A percentile compares a stretch with the other conserved stretches of the same genome.
Conservation (phyloP, 768 basidiomycete genomes). For the Plicaturopsis crispa region DNA sequence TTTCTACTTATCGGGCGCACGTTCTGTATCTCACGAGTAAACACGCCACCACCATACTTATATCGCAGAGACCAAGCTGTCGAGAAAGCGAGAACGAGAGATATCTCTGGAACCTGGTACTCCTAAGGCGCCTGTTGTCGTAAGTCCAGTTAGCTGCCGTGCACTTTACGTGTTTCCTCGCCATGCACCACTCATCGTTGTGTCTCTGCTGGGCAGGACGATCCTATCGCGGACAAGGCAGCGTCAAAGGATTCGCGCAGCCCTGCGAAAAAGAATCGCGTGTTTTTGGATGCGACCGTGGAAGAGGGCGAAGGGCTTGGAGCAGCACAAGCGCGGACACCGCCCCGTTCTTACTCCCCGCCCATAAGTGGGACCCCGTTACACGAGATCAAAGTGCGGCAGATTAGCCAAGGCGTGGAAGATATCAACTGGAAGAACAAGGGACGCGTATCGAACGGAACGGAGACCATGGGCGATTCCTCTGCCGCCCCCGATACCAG, state of each 20-base stretch:
- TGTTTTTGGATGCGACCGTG: conserved; percentile 50
- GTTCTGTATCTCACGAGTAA: conserved; percentile 10
- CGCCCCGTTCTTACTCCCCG: conserved; percentile 13
- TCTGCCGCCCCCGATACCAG: background rate
- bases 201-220: background rate
- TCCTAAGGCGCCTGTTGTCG: conserved; percentile 28
- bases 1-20: too few relatives aligned
- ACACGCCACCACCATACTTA: conserved; percentile 14
- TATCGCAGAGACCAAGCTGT: conserved; percentile 34
- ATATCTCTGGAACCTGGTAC: conserved; percentile 64
- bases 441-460: too few relatives aligned
- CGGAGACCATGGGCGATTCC: background rate
- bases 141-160: conserved; percentile 23
- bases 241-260: conserved; percentile 48
- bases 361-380: conserved; percentile 58
- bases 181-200: conserved; percentile 4
- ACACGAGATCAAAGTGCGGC: conserved; percentile 69
- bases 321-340: conserved; percentile 18
- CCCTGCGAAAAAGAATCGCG: conserved; percentile 73
- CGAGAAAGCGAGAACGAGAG: conserved; percentile 73
- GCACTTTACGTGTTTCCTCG: conserved; percentile 6
- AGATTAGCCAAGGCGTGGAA: conserved; percentile 75
- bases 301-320: conserved; percentile 51
- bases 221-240: too few relatives aligned
- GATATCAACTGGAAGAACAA: conserved; percentile 65